A percentile compares a stretch with the other conserved stretches of the same genome.
phyloP scores from a whole-genome alignment of 1,139 yeast species.

The Suhomyces taliae region DNA sequence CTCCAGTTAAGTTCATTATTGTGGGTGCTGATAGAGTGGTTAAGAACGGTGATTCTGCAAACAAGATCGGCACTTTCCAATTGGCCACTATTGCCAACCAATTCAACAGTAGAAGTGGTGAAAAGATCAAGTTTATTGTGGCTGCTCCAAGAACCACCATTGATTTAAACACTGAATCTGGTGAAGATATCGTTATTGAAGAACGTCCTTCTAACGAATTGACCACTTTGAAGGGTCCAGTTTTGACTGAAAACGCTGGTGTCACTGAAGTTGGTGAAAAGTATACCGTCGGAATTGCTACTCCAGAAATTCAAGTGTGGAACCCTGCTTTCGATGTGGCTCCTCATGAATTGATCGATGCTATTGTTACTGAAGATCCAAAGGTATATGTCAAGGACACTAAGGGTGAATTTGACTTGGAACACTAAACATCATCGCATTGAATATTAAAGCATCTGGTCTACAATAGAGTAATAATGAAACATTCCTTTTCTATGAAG shows the following conservation, averaged over 20 bases:
- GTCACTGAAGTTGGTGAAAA: conserved; percentile 40
- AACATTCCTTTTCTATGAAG: too few species aligned
- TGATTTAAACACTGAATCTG: conserved; percentile 64
- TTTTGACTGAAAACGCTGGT: conserved; percentile 24
- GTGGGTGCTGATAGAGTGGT: conserved; percentile 99
- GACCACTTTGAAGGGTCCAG: conserved; percentile 71
- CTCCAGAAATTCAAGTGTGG: conserved; percentile 86
- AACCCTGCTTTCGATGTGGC: conserved; percentile 97
- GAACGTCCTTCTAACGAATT: conserved; percentile 83
- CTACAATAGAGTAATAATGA: too few species aligned
- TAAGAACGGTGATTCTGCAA: conserved; percentile 90
- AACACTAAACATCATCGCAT: too few species aligned
- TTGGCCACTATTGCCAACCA: conserved; percentile 63
- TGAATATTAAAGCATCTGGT: too few species aligned
- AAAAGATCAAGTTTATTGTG: conserved; percentile 74
- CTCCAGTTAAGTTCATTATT: conserved; percentile 78
- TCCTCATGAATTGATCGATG: conserved; percentile 77
- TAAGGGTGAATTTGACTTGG: conserved; percentile 47
- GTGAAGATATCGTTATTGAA: conserved; percentile 79
- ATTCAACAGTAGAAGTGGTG: conserved; percentile 29
- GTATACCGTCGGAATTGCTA: conserved; percentile 71
- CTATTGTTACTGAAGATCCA: conserved; percentile 78
- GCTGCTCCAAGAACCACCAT: conserved; percentile 95
- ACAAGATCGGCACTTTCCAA: conserved; percentile 96
- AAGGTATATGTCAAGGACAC: conserved; percentile 50